Conservation (phyloP, 306 rosid species). For the Chamaecrista fasciculata region DNA sequence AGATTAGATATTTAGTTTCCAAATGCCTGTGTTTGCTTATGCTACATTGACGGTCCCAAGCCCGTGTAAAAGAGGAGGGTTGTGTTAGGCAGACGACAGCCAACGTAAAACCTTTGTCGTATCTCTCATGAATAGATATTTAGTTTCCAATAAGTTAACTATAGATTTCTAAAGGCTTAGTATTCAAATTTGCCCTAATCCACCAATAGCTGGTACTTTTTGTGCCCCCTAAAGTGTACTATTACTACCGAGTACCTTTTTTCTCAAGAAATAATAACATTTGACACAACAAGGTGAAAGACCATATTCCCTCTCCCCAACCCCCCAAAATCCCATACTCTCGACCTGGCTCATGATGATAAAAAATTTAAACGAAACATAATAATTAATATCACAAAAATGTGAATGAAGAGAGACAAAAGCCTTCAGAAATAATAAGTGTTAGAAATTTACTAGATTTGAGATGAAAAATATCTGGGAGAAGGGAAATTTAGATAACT, state of each 20-base stretch:
- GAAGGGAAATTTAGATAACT: not conserved
- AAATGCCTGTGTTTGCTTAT: no score
- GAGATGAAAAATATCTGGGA: not conserved
- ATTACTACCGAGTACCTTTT: not conserved
- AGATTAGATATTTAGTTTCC: not conserved
- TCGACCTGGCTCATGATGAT: not conserved
- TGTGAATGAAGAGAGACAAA: not conserved
- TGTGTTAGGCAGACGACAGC: no score
- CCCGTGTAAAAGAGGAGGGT: no score
- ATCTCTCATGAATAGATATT: not conserved
- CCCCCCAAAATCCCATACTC: not conserved
- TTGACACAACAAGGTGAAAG: not conserved
- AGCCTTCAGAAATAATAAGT: not conserved
- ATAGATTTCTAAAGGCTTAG: not conserved
- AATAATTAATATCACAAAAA: not conserved
- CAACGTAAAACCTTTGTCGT: no score
- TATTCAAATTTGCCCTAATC: not conserved
- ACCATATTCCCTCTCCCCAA: not conserved
- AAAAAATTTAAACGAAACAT: not conserved
- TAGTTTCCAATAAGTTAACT: not conserved
- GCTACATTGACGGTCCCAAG: no score
- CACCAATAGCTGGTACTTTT: not conserved
- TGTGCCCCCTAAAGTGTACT: slow-evolving; percentile 4
- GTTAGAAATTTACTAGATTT: not conserved
- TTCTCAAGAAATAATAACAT: not conserved